Base-by-base conservation (phyloP, 225 moss, liverwort and hornwort species). In the Marchantia paleacea region DNA sequence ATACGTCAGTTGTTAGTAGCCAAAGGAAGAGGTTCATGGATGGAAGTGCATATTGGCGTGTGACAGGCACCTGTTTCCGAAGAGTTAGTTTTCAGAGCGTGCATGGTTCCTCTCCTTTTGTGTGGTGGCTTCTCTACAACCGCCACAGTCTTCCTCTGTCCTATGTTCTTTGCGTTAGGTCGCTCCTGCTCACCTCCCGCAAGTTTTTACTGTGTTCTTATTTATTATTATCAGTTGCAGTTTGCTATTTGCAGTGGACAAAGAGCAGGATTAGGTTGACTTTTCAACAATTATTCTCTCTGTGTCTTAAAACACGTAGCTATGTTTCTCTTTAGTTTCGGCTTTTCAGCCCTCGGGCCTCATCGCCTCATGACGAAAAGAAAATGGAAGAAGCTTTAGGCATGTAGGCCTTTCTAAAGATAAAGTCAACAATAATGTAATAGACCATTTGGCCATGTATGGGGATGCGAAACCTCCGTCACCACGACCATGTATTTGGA, bases 81-180 rank as follows among this genome's bases (percentile, higher is more conserved):
- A 90, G 99, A 99, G 78, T 91, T 94, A 89, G 99, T 99, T 80
- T 99, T 99, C 81, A 92, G 99, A 89, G 95, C 91, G 73, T 99
- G 99, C 89, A 99, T 99, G 99, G 85, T 92, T 75, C 99, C 99
- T 51, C 72, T 99, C 63, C 85, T 99, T 63, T 77, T 99, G 83
- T 99, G 95, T 87, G 94, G 95, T 72, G 99, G 92, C 86, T 94
- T 92, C 84, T 90, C 94, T 30, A 87, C 88, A 83, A 78, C 88
- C 16, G 90, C 83, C 83, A 91, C 92, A 81, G 88, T 99, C 85
- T 89, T 95, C 85, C 75, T 99, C 81, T 95, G 99, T 82, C 99
- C 99, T 55, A 87, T 99, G 78, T 95, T 95, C 86, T 99, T 99
- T 73, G 93, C 93, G 31, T 86, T 92, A 79, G 97, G 97, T 99